Conservation (phyloP, 2,329 filamentous ascomycete species). For the Clonostachys sp. region DNA sequence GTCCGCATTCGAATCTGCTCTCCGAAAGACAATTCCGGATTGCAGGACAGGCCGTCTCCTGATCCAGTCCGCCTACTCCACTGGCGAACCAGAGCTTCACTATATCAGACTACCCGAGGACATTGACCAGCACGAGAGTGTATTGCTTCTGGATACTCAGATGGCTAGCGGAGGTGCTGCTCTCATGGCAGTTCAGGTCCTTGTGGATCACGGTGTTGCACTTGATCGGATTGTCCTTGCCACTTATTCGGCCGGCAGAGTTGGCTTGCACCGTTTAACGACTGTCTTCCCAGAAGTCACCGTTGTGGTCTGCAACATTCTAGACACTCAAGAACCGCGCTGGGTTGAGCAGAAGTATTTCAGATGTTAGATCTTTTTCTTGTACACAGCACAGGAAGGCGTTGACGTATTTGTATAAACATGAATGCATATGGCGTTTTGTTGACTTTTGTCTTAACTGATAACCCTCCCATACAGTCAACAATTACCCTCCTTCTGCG, state of each 20-base stretch:
- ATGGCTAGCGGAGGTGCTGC: slow-evolving; percentile 85
- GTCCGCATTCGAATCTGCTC: slow-evolving; percentile 79
- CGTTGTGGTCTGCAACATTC: slow-evolving; percentile 79
- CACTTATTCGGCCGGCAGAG: slow-evolving; percentile 82
- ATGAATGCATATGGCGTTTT: too few relatives aligned
- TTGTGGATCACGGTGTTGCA: slow-evolving; percentile 87
- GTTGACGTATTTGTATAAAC: not conserved
- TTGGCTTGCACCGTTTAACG: slow-evolving; percentile 78
- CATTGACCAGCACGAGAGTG: slow-evolving; percentile 70
- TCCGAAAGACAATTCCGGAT: slow-evolving; percentile 88
- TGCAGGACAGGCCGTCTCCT: slow-evolving; percentile 84
- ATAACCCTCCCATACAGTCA: too few relatives aligned
- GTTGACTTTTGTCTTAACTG: too few relatives aligned
- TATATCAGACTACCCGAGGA: slow-evolving; percentile 76
- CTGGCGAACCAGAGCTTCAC: slow-evolving; percentile 88
- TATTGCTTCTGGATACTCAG: slow-evolving; percentile 86
- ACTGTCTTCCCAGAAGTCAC: slow-evolving; percentile 85
- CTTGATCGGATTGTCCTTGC: slow-evolving; percentile 86
- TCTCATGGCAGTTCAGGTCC: slow-evolving; percentile 93
- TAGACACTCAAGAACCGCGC: slow-evolving; percentile 75
- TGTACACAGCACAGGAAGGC: too few relatives aligned
- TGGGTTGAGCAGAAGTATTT: slow-evolving; percentile 92
- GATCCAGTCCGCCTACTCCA: slow-evolving; percentile 82
- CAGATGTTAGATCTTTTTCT: slow-evolving; percentile 56
- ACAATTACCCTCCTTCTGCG: too few relatives aligned